A percentile compares a stretch with the other conserved stretches of the same genome.
These are phyloP conservation scores for Rostrohypoxylon terebratum DNA, from an alignment of 495 filamentous ascomycete species.

Conservation along the genomic window DNA sequence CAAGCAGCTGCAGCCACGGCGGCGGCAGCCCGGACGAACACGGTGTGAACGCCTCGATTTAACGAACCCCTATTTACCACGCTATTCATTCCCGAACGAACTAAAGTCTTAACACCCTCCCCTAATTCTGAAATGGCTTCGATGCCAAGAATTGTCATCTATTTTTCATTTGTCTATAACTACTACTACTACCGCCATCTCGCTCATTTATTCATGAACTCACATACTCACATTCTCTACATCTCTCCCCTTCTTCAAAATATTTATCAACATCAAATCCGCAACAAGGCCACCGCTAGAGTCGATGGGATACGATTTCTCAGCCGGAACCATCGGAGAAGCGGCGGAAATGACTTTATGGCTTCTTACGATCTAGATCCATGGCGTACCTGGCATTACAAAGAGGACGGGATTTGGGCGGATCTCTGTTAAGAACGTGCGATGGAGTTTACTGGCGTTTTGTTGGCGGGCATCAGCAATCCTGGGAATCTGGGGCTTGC, in stretches of 20 bases:
- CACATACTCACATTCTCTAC: constrained; percentile 32
- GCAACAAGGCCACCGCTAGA: constrained; percentile 23
- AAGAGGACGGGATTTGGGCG: constrained; percentile 33
- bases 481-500: constrained; percentile 32
- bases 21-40: constrained; percentile 33
- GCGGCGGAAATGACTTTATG: constrained; percentile 41
- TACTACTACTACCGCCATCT: constrained; percentile 30
- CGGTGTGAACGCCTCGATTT: constrained; percentile 26
- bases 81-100: constrained; percentile 38
- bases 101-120: constrained; percentile 35
- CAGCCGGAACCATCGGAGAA: constrained; percentile 9
- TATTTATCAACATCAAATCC: constrained; percentile 36
- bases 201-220: constrained; percentile 12
- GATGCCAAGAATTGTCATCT: constrained; percentile 29
- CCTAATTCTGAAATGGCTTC: constrained; percentile 29
- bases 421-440: constrained; percentile 39
- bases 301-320: constrained; percentile 15
- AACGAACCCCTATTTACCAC: constrained; percentile 1
- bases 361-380: constrained; percentile 45
- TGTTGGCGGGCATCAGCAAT: constrained; percentile 50
- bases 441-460: constrained; percentile 54
- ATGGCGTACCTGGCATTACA: constrained; percentile 45
- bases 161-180: constrained; percentile 50
- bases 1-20: constrained; percentile 41
- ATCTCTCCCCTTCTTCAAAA: constrained; percentile 39